Evolutionary conservation across 148 eudicot genomes (phyloP), one percentile per base, ranked within the genome.

Genomic region (Rhododendron kiyosumense): DNA sequence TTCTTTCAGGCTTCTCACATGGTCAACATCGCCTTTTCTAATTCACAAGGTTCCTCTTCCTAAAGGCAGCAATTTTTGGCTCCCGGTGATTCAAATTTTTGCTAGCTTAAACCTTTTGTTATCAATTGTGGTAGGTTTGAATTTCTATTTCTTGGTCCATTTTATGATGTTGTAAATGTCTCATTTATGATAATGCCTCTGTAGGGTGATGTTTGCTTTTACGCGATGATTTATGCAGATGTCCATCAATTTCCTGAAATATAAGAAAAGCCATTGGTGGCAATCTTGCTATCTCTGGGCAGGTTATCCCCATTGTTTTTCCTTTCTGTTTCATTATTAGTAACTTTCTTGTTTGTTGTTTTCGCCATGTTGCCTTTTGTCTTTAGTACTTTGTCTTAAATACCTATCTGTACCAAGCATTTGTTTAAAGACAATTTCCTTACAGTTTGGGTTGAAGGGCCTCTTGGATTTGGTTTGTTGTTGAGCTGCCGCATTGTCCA

Each of bases 391-490:
- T 28, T 5, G 30, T 52, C 51, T 28, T 20, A 57, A 80, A 86
- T 43, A 59, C 20, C 43, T 45, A 24, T 41, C 3, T 32, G 28
- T 46, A 17, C 52, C 22, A 41, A 28, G 28, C 52, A 36, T 79
- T 85, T 83, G 54, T 77, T 79, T 36, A 32, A 61, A 26, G 2
- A 36, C 20, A 22, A 26, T 75, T 87, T 81, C 49, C 49, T 81
- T 88, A n/a, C 95, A 96, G 99, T 94, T 83, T 96, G 99, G 99
- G 87, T 92, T 85, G 96, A 94, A 92, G 98, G 98, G 76, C 98
- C 99, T 81, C 88, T 96, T 59, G 99, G 99, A 85, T 96, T 94
- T 90, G 99, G 99, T 86, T 92, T 96, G 94, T 92, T 96, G 89
- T 90, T 96, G 87, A 93, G 98, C 91, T 91, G 94, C 79, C 98